Percentiles rank a stretch among this genome's conserved stretches.
Conservation (phyloP, 2,329 filamentous ascomycete genomes). For the Drechslerella coelobrocha region DNA sequence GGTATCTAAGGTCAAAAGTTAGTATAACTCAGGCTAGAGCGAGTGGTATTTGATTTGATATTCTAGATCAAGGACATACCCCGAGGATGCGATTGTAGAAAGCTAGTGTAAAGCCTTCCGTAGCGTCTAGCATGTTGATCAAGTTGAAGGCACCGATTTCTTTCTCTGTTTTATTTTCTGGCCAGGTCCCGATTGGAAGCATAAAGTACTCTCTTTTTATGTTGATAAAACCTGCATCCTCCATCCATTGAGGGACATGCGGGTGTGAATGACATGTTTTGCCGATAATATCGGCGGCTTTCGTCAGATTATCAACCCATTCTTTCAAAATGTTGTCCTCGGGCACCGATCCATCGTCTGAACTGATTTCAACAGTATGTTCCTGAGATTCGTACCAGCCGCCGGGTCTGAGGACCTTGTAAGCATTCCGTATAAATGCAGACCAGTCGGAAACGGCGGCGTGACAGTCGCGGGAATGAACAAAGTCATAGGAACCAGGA, state of each 20-base stretch:
- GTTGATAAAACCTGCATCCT: conserved; percentile 56
- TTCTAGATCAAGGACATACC: conserved; percentile 10
- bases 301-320: conserved; percentile 21
- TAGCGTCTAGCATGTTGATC: conserved; percentile 53
- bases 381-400: conserved; percentile 59
- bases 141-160: conserved; percentile 60
- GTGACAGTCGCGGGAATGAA: conserved; percentile 61
- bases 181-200: conserved; percentile 57
- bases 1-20: conserved; percentile 5
- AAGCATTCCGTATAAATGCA: conserved; percentile 64
- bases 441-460: conserved; percentile 67
- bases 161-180: conserved; percentile 62
- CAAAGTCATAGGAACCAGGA: conserved; percentile 51
- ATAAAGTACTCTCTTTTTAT: conserved; percentile 54
- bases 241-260: conserved; percentile 54
- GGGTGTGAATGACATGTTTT: conserved; percentile 52
- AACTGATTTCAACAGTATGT: conserved; percentile 50
- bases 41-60: not conserved
- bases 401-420: conserved; percentile 61
- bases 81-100: conserved; percentile 26
- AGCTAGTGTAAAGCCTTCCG: conserved; percentile 18
- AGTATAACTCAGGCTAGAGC: not conserved
- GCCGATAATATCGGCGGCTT: conserved; percentile 31
- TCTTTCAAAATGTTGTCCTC: conserved; percentile 39
- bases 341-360: conserved; percentile 49